Conservation (phyloP, 1,284 basidiomycete species). For the Wallemia hederae region DNA sequence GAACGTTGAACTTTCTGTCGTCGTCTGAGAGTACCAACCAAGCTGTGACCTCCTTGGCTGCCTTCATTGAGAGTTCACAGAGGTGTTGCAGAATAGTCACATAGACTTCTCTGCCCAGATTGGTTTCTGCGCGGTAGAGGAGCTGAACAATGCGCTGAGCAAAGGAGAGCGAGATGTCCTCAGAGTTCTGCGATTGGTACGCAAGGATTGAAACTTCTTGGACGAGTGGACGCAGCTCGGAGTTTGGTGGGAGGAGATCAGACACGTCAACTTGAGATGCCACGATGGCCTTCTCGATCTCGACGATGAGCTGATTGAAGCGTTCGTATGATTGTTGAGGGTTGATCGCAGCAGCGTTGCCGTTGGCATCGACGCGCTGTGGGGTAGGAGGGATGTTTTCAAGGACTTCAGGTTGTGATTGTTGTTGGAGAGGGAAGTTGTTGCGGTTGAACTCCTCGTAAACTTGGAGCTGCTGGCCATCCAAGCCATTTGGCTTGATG, state of each 20-base stretch:
- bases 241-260: constrained; percentile 39
- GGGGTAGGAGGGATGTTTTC: background rate
- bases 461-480: constrained; percentile 52
- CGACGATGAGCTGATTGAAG: constrained; percentile 33
- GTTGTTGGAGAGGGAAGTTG: constrained; percentile 6
- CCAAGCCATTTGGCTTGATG: constrained; percentile 54
- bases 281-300: constrained; percentile 48
- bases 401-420: background rate
- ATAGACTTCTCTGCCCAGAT: constrained; percentile 68
- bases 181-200: constrained; percentile 41
- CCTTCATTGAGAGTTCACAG: constrained; percentile 66
- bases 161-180: constrained; percentile 63
- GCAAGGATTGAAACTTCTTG: constrained; percentile 53
- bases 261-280: constrained; percentile 25
- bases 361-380: background rate
- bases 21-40: constrained; percentile 96
- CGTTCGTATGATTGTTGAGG: constrained; percentile 4
- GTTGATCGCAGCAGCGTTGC: background rate
- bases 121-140: constrained; percentile 53
- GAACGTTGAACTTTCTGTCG: constrained; percentile 85
- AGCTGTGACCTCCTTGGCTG: constrained; percentile 81
- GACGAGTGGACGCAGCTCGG: constrained; percentile 57
- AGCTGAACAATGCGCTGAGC: constrained; percentile 79
- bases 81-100: constrained; percentile 63
- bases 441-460: constrained; percentile 57